Conservation (phyloP, 2,329 filamentous ascomycete species). For the Fusarium incarnatum region DNA sequence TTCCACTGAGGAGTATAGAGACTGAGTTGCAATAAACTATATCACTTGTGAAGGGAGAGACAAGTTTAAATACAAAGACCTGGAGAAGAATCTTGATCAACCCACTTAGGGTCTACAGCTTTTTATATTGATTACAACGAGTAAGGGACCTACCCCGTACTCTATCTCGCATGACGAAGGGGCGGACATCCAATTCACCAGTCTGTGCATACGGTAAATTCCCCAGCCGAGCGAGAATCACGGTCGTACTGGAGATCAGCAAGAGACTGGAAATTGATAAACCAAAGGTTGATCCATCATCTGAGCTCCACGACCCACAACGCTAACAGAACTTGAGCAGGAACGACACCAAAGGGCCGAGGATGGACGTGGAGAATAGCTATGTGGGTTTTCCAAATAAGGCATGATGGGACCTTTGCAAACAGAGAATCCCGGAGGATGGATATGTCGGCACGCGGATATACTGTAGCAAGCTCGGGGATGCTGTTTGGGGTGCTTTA, state of each 20-base stretch:
- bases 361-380: slow-evolving; percentile 12
- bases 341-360: slow-evolving; percentile 28
- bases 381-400: slow-evolving; percentile 25
- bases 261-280: slow-evolving; percentile 17
- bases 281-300: slow-evolving; percentile 8
- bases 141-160: slow-evolving; percentile 26
- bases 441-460: slow-evolving; percentile 40
- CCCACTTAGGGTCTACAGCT: slow-evolving; percentile 15
- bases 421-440: slow-evolving; percentile 15
- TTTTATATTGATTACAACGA: slow-evolving; percentile 26
- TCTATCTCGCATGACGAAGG: slow-evolving; percentile 26
- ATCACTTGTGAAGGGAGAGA: background rate
- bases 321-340: slow-evolving; percentile 30
- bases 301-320: slow-evolving; percentile 29
- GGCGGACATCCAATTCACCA: slow-evolving; percentile 16
- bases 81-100: slow-evolving; percentile 8
- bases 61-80: slow-evolving; percentile 5
- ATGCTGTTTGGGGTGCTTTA: slow-evolving; percentile 12
- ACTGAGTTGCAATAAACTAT: background rate
- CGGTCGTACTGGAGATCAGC: slow-evolving; percentile 15
- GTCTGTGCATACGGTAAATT: slow-evolving; percentile 16
- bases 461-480: background rate
- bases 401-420: slow-evolving; percentile 28
- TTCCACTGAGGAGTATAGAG: background rate
- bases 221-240: background rate